phyloP scores from a whole-genome alignment of 2,329 filamentous ascomycete genomes.

The Ophiostoma sp. region DNA sequence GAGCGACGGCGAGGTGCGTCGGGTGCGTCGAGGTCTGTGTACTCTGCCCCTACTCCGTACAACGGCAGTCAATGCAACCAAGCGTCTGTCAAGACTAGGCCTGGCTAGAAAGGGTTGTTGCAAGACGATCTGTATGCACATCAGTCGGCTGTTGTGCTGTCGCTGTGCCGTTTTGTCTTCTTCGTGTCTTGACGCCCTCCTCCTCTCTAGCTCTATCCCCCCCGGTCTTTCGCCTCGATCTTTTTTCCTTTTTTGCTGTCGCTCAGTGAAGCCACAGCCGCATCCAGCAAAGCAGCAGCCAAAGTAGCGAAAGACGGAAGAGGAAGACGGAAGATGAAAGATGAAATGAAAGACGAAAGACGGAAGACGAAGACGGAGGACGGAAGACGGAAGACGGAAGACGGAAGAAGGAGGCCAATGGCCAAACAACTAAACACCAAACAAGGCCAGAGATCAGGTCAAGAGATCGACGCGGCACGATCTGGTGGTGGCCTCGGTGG shows the following conservation, averaged over 20 bases:
- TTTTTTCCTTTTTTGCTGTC: no score
- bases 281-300: no score
- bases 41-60: constrained; percentile 8
- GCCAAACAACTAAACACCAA: not conserved
- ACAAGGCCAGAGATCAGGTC: constrained; percentile 11
- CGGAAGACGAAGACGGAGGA: not conserved
- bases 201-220: no score
- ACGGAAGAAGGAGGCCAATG: not conserved
- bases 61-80: constrained; percentile 17
- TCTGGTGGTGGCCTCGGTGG: not conserved
- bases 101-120: not conserved
- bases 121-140: no score
- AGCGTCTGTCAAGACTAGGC: constrained; percentile 12
- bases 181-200: no score
- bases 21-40: constrained; percentile 13
- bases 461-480: constrained; percentile 5
- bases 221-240: no score
- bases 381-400: not conserved
- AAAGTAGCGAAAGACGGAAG: no score
- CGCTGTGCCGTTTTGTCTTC: no score
- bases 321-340: no score
- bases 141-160: no score
- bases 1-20: constrained; percentile 12
- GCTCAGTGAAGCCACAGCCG: no score
- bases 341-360: no score